Conservation (phyloP, 352 stramenopile genomes). For the Pythium utonaiense region DNA sequence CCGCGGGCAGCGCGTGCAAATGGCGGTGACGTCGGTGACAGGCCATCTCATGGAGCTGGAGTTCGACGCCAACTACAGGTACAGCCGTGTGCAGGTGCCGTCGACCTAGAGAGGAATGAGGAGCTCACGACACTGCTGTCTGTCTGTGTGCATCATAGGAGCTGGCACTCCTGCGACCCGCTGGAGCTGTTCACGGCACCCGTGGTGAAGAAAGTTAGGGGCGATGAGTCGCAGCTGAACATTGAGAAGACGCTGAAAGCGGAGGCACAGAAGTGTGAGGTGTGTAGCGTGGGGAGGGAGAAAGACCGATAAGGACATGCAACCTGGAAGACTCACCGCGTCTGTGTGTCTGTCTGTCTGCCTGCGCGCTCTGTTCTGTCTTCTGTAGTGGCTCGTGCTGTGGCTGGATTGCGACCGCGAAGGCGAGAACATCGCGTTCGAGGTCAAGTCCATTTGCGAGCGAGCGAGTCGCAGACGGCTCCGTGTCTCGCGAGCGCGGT, state of each 20-base stretch:
- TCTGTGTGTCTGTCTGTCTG: background rate
- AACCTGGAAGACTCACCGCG: background rate
- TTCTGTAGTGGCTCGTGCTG: slow-evolving; percentile 86
- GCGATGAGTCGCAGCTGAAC: slow-evolving; percentile 80
- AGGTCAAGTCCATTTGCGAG: slow-evolving; percentile 90
- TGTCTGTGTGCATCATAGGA: too few relatives aligned
- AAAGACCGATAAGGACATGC: too few relatives aligned
- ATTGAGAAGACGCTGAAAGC: slow-evolving; percentile 90
- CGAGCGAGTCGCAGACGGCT: slow-evolving; percentile 59
- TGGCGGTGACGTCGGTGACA: slow-evolving; percentile 95
- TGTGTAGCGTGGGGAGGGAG: too few relatives aligned
- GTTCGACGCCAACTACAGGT: slow-evolving; percentile 85
- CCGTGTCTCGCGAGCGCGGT: slow-evolving; percentile 86
- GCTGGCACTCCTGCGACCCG: slow-evolving; percentile 93
- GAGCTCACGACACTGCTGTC: too few relatives aligned
- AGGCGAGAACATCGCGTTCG: slow-evolving; percentile 99
- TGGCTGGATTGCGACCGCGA: slow-evolving; percentile 99
- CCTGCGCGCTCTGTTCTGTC: too few relatives aligned
- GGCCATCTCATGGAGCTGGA: slow-evolving; percentile 98
- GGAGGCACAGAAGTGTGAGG: slow-evolving; percentile 75
- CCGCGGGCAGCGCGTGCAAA: slow-evolving; percentile 77
- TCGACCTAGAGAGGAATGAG: too few relatives aligned
- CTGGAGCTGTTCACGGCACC: slow-evolving; percentile 92
- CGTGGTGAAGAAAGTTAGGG: slow-evolving; percentile 79
- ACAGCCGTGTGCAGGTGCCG: slow-evolving; percentile 4